These are phyloP conservation scores for Rhodosporidiobolus odoratus DNA, from an alignment of 768 basidiomycete genomes.

Conservation along the genomic window DNA sequence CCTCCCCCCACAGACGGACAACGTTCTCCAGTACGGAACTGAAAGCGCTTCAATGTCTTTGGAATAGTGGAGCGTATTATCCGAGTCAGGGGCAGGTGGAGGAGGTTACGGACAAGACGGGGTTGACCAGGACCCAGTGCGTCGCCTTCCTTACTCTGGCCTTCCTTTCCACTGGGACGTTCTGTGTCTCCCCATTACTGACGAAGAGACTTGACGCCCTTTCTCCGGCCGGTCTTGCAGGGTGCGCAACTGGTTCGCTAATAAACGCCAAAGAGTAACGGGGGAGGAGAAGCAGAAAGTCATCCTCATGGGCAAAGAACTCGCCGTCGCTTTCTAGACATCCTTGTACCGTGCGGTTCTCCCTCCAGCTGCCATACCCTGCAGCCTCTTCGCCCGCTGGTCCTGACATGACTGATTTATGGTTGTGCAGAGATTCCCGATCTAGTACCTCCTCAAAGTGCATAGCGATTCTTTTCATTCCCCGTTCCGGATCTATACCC, in stretches of 20 bases:
- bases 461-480: too few species aligned
- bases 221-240: too few species aligned
- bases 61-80: not conserved
- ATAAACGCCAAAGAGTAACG: not conserved
- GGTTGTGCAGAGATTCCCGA: too few species aligned
- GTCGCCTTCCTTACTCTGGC: not conserved
- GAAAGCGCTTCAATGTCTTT: not conserved
- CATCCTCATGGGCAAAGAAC: not conserved
- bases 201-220: too few species aligned
- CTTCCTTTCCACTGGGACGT: not conserved
- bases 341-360: not conserved
- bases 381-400: not conserved
- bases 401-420: too few species aligned
- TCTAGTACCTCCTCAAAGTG: too few species aligned
- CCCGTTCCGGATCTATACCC: too few species aligned
- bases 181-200: not conserved
- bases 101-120: not conserved
- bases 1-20: not conserved
- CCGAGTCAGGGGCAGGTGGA: not conserved
- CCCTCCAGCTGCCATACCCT: too few species aligned
- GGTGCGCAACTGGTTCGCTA: slow-evolving; percentile 6
- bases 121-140: slow-evolving; percentile 5
- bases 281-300: slow-evolving; percentile 8
- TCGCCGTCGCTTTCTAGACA: not conserved
- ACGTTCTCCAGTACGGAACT: not conserved